Evolutionary conservation across 805 yeast genomes (phyloP).

Genomic region (Hanseniaspora jakobsenii): DNA sequence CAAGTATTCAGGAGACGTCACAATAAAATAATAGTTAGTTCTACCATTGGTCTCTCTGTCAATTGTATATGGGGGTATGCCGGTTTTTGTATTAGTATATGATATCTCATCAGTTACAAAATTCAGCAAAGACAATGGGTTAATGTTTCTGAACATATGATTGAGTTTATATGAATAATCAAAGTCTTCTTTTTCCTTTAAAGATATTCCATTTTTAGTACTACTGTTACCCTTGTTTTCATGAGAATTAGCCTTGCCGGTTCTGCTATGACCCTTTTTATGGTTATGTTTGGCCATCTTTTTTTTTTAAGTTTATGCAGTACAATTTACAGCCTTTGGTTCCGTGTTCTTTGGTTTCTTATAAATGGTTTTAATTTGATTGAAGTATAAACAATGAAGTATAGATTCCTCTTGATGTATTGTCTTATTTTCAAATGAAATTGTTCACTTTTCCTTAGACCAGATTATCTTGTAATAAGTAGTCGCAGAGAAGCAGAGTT

Average conservation of each 20-base stretch:
- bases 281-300: neutral
- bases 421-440: too few relatives aligned
- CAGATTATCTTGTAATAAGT: too few relatives aligned
- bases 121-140: conserved; percentile 1
- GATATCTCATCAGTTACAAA: neutral
- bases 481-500: too few relatives aligned
- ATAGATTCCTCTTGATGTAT: too few relatives aligned
- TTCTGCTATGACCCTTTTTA: neutral
- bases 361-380: too few relatives aligned
- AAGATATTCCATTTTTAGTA: too few relatives aligned
- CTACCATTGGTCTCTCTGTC: conserved; percentile 20
- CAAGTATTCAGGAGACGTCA: conserved; percentile 12
- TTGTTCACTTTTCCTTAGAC: too few relatives aligned
- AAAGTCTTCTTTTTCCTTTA: neutral
- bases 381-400: too few relatives aligned
- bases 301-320: too few relatives aligned
- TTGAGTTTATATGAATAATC: neutral
- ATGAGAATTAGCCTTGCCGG: neutral
- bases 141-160: conserved; percentile 3
- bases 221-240: too few relatives aligned
- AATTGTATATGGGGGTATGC: conserved; percentile 22
- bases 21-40: conserved; percentile 10
- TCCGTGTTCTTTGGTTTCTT: too few relatives aligned
- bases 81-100: conserved; percentile 18
- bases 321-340: too few relatives aligned